Evolutionary conservation across 352 stramenopile genomes (phyloP), one percentile per base, ranked within the genome.

Genomic region (Pythium periplocum): DNA sequence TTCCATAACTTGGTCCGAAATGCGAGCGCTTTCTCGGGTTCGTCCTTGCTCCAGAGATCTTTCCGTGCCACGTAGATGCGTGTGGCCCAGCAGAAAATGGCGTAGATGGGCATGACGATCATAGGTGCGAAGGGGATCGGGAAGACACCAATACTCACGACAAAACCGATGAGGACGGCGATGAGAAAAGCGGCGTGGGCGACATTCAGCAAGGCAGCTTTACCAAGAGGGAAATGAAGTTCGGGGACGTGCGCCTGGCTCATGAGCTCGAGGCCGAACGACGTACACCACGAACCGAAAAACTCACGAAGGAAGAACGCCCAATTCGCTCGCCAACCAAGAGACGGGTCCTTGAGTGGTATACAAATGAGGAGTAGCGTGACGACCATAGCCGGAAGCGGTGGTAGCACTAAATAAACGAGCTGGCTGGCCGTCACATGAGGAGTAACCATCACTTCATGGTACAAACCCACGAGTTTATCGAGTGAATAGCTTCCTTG

Each of bases 61-160:
- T 26, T 26, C 17, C 17, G 17, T 26, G 17, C 17, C 17, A 26
- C 17, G 17, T 26, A 26, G 17, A 26, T 26, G 17, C 17, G 17
- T 26, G 17, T 26, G 17, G 17, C 17, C 17, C 32, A 40, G 6
- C 42, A 45, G 33, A 26, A 50, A 35, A 57, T 7, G 3, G 51
- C 34, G 42, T 50, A 57, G 3, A 50, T 17, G 7, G 51, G 51
- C 41, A 36, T 35, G 32, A 32, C 40, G n/a, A 35, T 30, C 4
- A 17, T 40, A 3, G 4, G 11, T 5, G 35, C 36, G 43, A 57
- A 57, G 8, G 51, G 51, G 7, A 57, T 26, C 26, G 51, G 51
- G 9, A 57, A 57, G 6, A 36, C 51, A 10, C 51, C 4, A 0
- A 26, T 36, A n/a, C 26, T 35, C 5, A 12, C 51, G 10, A 35